Evolutionary conservation across 139 green algal genomes (phyloP).

Genomic region (Chlorella sp.): DNA sequence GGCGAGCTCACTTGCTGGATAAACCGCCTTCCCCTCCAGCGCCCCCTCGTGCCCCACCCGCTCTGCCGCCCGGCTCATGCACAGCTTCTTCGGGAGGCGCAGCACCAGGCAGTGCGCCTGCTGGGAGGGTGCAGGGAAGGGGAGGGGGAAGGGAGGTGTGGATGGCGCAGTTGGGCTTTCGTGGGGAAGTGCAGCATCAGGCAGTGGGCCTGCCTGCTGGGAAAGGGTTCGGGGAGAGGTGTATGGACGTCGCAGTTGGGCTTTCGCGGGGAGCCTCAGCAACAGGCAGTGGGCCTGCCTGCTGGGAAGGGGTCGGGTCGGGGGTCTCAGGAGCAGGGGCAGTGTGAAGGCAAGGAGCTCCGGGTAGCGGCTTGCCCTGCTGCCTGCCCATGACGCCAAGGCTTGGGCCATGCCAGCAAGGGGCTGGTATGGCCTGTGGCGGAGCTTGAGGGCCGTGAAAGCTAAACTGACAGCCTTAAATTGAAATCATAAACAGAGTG

Average conservation of each 20-base stretch:
- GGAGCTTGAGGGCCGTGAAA: no score
- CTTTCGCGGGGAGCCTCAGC: constrained; percentile 45
- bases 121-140: background rate
- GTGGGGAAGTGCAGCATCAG: constrained; percentile 57
- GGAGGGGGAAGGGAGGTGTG: no score
- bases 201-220: constrained; percentile 45
- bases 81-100: constrained; percentile 49
- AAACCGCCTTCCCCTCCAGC: constrained; percentile 55
- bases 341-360: background rate
- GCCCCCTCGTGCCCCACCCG: constrained; percentile 66
- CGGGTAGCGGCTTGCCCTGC: no score
- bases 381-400: no score
- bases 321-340: background rate
- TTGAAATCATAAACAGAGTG: no score
- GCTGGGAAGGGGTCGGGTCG: background rate
- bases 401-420: no score
- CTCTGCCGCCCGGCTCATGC: constrained; percentile 47
- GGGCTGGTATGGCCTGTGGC: no score
- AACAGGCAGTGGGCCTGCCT: constrained; percentile 56
- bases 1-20: background rate
- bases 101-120: constrained; percentile 66
- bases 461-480: no score
- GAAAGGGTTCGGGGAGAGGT: background rate
- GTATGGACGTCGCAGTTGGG: no score
- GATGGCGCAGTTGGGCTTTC: no score